Percentiles rank a stretch among this genome's conserved stretches.
phyloP scores from a whole-genome alignment of 2,329 filamentous ascomycete genomes.

The Aspergillus sp. region DNA sequence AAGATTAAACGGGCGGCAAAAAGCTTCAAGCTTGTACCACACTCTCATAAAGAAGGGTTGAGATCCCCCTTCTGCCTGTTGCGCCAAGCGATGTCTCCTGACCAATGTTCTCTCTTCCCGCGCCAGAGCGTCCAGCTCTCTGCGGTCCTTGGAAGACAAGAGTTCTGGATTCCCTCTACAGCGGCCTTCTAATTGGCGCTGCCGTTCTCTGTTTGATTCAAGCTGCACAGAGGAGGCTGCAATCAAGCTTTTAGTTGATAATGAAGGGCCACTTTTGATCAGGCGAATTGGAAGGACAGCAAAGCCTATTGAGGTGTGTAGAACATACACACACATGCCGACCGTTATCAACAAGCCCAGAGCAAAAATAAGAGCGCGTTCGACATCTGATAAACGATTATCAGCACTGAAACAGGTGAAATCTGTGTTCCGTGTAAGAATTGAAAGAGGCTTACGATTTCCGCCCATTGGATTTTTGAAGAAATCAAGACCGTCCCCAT shows the following conservation, averaged over 20 bases:
- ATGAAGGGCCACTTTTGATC: constrained; percentile 85
- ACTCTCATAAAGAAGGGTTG: constrained; percentile 68
- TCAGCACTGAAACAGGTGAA: not conserved
- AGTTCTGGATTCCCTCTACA: constrained; percentile 72
- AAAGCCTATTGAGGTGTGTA: constrained; percentile 87
- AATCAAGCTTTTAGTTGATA: constrained; percentile 77
- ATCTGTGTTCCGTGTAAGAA: not conserved
- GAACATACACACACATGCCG: constrained; percentile 78
- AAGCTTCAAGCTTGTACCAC: constrained; percentile 77
- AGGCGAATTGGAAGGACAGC: constrained; percentile 85
- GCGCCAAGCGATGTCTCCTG: constrained; percentile 81
- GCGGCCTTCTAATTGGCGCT: constrained; percentile 85
- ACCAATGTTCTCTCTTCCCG: constrained; percentile 91
- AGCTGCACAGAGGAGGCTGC: constrained; percentile 77
- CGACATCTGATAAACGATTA: constrained; percentile 60
- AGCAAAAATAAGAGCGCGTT: constrained; percentile 87
- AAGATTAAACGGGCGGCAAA: constrained; percentile 86
- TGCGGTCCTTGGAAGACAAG: constrained; percentile 79
- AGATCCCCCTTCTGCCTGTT: constrained; percentile 67
- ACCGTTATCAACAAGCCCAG: constrained; percentile 85
- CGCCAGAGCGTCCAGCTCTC: constrained; percentile 81
- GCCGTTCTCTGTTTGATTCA: constrained; percentile 84
- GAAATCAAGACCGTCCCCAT: constrained; percentile 77
- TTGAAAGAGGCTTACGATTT: constrained; percentile 60
- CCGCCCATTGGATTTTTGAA: constrained; percentile 81